These are phyloP conservation scores for Pythium scleroteichum DNA, from an alignment of 352 stramenopile species.

Conservation along the genomic window DNA sequence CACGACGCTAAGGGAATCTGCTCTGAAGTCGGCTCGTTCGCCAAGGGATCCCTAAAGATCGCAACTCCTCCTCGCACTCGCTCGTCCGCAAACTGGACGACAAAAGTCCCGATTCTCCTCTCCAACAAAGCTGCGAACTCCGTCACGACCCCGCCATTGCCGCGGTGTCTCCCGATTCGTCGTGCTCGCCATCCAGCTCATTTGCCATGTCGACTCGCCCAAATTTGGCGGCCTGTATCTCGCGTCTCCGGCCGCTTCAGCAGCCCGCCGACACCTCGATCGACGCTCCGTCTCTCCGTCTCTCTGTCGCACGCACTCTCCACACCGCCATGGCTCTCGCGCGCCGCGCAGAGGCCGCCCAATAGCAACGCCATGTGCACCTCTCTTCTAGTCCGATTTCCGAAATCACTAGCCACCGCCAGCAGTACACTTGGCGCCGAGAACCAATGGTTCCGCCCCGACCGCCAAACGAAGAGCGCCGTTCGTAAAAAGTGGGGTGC, in stretches of 20 bases:
- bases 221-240: neutral
- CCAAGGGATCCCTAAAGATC: no score
- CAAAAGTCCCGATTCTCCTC: no score
- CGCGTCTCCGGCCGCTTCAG: neutral
- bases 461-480: neutral
- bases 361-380: conserved; percentile 35
- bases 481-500: no score
- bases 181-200: no score
- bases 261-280: neutral
- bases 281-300: neutral
- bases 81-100: no score
- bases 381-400: conserved; percentile 89
- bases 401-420: conserved; percentile 56
- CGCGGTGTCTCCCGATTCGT: no score
- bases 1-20: neutral
- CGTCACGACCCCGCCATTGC: no score
- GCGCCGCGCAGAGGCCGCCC: conserved; percentile 3
- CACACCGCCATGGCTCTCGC: neutral
- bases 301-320: neutral
- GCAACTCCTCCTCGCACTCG: no score
- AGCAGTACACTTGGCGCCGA: conserved; percentile 23
- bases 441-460: conserved; percentile 37
- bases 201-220: no score
- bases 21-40: no score
- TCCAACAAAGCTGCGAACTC: no score